Evolutionary conservation across 768 basidiomycete species (phyloP).

Genomic region (Peribolospora baueri): DNA sequence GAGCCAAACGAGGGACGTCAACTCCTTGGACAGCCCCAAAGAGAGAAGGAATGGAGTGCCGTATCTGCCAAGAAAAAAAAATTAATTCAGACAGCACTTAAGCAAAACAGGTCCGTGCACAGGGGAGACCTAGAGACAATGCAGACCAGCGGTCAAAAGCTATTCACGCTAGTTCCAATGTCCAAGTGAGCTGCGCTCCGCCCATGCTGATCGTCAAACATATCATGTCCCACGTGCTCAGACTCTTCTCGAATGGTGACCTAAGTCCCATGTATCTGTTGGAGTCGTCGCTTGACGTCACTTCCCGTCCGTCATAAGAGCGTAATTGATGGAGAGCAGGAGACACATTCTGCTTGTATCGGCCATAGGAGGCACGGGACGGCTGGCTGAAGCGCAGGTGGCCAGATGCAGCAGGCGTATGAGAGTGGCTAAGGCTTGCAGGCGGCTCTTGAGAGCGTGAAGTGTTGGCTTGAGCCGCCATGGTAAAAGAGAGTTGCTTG

Average conservation of each 20-base stretch:
- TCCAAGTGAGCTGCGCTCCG: slow-evolving; percentile 87
- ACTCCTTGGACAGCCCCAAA: slow-evolving; percentile 57
- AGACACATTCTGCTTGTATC: too few species aligned
- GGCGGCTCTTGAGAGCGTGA: too few species aligned
- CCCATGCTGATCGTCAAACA: slow-evolving; percentile 53
- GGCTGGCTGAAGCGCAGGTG: too few species aligned
- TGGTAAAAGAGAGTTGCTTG: too few species aligned
- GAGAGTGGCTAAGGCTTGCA: too few species aligned
- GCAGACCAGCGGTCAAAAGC: neutral
- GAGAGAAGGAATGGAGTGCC: slow-evolving; percentile 79
- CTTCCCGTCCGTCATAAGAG: too few species aligned
- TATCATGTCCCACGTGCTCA: slow-evolving; percentile 18
- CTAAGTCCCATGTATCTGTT: too few species aligned
- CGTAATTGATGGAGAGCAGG: too few species aligned
- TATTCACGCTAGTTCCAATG: slow-evolving; percentile 69
- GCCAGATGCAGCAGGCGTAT: too few species aligned
- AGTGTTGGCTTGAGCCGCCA: too few species aligned
- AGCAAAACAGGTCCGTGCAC: neutral
- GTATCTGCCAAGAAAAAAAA: slow-evolving; percentile 32
- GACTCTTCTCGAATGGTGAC: neutral
- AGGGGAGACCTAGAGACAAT: neutral
- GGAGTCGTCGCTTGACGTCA: too few species aligned
- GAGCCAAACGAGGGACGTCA: slow-evolving; percentile 82
- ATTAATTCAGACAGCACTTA: neutral
- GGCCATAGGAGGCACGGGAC: too few species aligned